Percentiles rank a stretch among this genome's conserved stretches.
Conservation (phyloP, 768 basidiomycete species). For the Phaeotremella fagi region DNA sequence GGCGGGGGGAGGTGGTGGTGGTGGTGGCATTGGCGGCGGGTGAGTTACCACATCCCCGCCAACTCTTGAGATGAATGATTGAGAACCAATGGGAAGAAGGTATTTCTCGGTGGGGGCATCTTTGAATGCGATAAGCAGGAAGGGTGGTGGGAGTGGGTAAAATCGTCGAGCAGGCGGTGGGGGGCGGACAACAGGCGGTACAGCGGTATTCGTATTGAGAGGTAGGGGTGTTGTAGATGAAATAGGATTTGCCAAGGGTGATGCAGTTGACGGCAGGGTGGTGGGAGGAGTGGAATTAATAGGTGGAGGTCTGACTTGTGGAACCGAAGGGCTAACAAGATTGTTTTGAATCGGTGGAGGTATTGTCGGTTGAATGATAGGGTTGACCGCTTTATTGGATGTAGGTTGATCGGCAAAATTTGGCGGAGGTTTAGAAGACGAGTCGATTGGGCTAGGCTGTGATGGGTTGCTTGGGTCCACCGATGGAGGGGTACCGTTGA, state of each 20-base stretch:
- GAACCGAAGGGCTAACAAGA: too few relatives aligned
- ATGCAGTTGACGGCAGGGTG: too few relatives aligned
- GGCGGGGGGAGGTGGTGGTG: too few relatives aligned
- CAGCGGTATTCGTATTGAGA: constrained; percentile 2
- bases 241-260: constrained; percentile 2
- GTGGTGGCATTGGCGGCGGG: constrained; percentile 10
- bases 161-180: constrained; percentile 14
- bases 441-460: too few relatives aligned
- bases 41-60: constrained; percentile 32
- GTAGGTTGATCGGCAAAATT: too few relatives aligned
- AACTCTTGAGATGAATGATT: constrained; percentile 28
- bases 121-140: constrained; percentile 37
- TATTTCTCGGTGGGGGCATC: constrained; percentile 37
- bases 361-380: too few relatives aligned
- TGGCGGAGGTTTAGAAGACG: not conserved
- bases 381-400: too few relatives aligned
- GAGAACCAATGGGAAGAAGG: constrained; percentile 27
- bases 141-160: constrained; percentile 33
- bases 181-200: not conserved
- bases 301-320: too few relatives aligned
- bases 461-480: too few relatives aligned
- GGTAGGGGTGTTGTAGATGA: not conserved
- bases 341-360: too few relatives aligned
- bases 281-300: too few relatives aligned
- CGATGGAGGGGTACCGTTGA: not conserved